phyloP scores from a whole-genome alignment of 192 early-diverging fungal genomes.

The Thoreauomyces humboldtii region DNA sequence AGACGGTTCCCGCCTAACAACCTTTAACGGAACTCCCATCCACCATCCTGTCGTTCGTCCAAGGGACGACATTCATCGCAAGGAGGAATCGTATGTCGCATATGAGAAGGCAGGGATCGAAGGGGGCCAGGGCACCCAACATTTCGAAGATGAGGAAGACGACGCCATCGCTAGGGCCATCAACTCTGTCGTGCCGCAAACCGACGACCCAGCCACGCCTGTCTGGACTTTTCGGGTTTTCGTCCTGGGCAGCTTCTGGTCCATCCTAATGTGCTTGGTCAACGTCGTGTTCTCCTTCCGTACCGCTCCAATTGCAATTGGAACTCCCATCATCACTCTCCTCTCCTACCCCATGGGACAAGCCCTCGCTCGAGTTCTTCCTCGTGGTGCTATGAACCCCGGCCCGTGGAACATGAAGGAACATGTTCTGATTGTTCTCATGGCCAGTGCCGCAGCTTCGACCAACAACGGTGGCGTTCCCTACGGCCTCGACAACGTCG shows the following conservation, averaged over 20 bases:
- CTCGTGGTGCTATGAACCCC: slow-evolving; percentile 64
- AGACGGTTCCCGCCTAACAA: too few species aligned
- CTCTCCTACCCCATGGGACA: not conserved
- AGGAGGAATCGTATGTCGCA: not conserved
- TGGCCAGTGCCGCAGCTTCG: slow-evolving; percentile 45
- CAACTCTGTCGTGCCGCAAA: slow-evolving; percentile 2
- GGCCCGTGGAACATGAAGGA: slow-evolving; percentile 89
- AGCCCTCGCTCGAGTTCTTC: not conserved
- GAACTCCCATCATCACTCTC: not conserved
- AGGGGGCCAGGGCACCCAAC: too few species aligned
- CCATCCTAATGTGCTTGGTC: not conserved
- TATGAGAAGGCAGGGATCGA: slow-evolving; percentile 13
- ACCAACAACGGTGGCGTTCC: not conserved
- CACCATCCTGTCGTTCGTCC: too few species aligned
- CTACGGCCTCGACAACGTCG: slow-evolving; percentile 7
- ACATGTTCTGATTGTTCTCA: slow-evolving; percentile 78
- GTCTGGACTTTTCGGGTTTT: not conserved
- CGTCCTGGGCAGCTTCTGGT: not conserved
- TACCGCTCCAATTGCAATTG: not conserved
- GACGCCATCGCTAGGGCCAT: slow-evolving; percentile 1
- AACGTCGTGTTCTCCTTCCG: not conserved
- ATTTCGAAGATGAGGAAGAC: slow-evolving; percentile 1
- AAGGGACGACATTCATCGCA: not conserved
- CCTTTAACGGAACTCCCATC: too few species aligned
- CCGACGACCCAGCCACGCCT: not conserved